Evolutionary conservation across 1,284 basidiomycete genomes (phyloP).

Genomic region (Takashimella koratensis): DNA sequence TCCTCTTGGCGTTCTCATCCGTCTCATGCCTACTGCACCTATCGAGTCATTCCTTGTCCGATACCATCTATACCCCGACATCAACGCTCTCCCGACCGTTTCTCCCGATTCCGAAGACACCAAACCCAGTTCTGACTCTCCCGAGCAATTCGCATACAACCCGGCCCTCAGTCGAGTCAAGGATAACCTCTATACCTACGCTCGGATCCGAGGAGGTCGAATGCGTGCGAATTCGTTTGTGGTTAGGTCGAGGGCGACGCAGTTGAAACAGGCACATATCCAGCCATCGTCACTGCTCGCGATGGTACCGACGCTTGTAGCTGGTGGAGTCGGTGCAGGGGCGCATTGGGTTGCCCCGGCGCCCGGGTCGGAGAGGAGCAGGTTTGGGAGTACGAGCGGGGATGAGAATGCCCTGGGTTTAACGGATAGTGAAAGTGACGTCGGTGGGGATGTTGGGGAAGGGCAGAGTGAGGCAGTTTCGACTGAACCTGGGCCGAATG

Average conservation of each 20-base stretch:
- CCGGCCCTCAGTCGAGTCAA: constrained; percentile 60
- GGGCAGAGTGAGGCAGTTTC: background rate
- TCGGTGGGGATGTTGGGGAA: background rate
- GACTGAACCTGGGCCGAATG: constrained; percentile 22
- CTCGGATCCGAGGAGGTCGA: constrained; percentile 78
- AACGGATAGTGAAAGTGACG: background rate
- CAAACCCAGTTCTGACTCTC: constrained; percentile 54
- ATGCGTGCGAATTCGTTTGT: constrained; percentile 67
- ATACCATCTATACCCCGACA: constrained; percentile 64
- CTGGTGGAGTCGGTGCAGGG: constrained; percentile 75
- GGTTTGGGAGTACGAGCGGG: background rate
- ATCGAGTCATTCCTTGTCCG: constrained; percentile 68
- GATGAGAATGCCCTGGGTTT: background rate
- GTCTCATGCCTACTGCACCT: constrained; percentile 74
- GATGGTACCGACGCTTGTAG: constrained; percentile 83
- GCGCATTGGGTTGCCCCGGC: constrained; percentile 34
- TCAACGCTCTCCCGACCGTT: constrained; percentile 62
- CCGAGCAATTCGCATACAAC: constrained; percentile 40
- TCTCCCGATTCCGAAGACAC: constrained; percentile 63
- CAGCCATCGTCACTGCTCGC: constrained; percentile 64
- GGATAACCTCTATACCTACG: constrained; percentile 78
- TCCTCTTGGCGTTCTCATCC: constrained; percentile 79
- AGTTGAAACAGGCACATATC: constrained; percentile 54
- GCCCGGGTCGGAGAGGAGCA: background rate
- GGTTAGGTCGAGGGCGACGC: constrained; percentile 65